Percentiles rank a stretch among this genome's conserved stretches.
phyloP scores from a whole-genome alignment of 2,329 filamentous ascomycete genomes.

The Magnaporthales sp. region DNA sequence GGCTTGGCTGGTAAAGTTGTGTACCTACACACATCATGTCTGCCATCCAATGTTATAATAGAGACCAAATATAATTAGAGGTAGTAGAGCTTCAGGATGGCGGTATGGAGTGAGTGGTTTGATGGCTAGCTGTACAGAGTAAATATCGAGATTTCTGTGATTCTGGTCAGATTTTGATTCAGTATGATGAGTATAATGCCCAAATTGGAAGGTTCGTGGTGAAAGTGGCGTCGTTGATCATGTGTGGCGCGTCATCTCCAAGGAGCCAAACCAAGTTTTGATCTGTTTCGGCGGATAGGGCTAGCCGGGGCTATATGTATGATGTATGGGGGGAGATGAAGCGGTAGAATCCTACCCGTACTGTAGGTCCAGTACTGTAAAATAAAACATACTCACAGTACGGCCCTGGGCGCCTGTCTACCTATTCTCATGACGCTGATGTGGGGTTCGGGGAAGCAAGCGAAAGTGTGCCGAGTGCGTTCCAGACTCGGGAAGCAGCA shows the following conservation, averaged over 20 bases:
- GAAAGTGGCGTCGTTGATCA: neutral
- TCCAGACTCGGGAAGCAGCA: neutral
- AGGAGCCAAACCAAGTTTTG: neutral
- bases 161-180: neutral
- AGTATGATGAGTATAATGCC: neutral
- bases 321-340: neutral
- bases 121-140: neutral
- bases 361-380: too few relatives aligned
- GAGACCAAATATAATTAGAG: neutral
- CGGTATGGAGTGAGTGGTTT: neutral
- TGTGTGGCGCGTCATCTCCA: neutral
- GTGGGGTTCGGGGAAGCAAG: neutral
- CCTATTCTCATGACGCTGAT: neutral
- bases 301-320: neutral
- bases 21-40: neutral
- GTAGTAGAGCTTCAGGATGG: neutral
- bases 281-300: neutral
- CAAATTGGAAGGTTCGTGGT: neutral
- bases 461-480: neutral
- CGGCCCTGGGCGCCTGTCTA: too few relatives aligned
- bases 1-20: neutral
- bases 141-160: neutral
- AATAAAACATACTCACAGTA: too few relatives aligned
- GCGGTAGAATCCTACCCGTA: too few relatives aligned
- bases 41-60: neutral